Percentiles rank a stretch among this genome's conserved stretches.
These are phyloP conservation scores for Camellia oleifera DNA, from an alignment of 179 eudicot species.

Conservation along the genomic window DNA sequence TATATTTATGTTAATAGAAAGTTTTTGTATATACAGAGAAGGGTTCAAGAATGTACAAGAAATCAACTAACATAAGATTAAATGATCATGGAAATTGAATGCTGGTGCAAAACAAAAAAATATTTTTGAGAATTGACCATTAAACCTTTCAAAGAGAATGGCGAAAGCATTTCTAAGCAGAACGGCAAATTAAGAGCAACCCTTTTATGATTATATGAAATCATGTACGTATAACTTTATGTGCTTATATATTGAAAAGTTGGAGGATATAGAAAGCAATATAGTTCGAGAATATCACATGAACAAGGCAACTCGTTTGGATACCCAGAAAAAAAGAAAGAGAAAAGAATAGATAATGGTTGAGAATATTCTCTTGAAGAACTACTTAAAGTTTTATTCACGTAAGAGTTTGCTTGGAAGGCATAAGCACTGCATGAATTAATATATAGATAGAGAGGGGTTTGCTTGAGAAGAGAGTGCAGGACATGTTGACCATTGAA, in stretches of 20 bases:
- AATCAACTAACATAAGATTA: neutral
- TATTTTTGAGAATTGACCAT: neutral
- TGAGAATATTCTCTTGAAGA: neutral
- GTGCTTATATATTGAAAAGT: neutral
- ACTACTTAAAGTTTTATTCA: conserved; percentile 9
- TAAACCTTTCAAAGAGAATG: neutral
- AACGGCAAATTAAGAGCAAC: neutral
- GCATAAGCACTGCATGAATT: conserved; percentile 1
- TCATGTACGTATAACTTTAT: neutral
- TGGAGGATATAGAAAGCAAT: conserved; percentile 18
- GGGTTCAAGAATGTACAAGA: conserved; percentile 4
- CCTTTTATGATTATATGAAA: neutral
- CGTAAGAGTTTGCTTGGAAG: conserved; percentile 1
- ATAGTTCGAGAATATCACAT: neutral
- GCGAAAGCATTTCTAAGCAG: neutral
- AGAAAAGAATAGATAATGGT: neutral
- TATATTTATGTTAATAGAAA: no score
- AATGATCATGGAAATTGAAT: neutral
- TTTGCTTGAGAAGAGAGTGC: conserved; percentile 6
- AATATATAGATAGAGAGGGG: neutral
- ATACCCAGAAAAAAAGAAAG: neutral
- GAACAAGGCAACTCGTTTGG: conserved; percentile 17
- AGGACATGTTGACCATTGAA: neutral
- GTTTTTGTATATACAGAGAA: neutral
- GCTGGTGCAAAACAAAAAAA: neutral